phyloP scores from a whole-genome alignment of 1,284 basidiomycete genomes.

The Porodaedalea pini region DNA sequence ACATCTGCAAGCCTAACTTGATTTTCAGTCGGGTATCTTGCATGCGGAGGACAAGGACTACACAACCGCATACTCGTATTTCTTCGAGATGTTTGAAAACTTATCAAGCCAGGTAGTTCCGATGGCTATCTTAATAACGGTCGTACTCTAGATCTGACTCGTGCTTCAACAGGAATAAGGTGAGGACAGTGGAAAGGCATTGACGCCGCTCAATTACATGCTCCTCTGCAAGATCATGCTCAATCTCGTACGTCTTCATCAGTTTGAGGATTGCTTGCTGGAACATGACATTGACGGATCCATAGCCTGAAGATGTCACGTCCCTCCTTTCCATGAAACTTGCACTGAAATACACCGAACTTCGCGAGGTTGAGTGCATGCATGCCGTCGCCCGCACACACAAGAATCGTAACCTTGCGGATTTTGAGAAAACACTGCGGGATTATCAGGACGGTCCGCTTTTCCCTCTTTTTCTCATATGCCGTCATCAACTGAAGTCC shows the following conservation, averaged over 20 bases:
- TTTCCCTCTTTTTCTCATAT: no score
- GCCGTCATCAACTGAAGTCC: no score
- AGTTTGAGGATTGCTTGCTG: not conserved
- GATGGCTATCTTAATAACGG: slow-evolving; percentile 36
- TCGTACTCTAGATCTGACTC: not conserved
- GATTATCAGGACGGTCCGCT: slow-evolving; percentile 85
- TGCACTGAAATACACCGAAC: slow-evolving; percentile 79
- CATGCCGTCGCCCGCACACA: slow-evolving; percentile 92
- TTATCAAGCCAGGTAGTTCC: slow-evolving; percentile 61
- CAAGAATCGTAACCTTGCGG: slow-evolving; percentile 83
- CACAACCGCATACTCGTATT: slow-evolving; percentile 96
- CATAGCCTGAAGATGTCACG: slow-evolving; percentile 88
- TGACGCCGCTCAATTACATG: slow-evolving; percentile 97
- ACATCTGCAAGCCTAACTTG: slow-evolving; percentile 85
- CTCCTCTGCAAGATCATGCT: slow-evolving; percentile 98
- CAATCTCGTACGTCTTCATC: slow-evolving; percentile 63
- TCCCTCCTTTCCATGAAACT: slow-evolving; percentile 85
- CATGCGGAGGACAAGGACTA: slow-evolving; percentile 99
- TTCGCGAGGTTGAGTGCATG: slow-evolving; percentile 91
- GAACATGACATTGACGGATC: not conserved
- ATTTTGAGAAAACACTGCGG: slow-evolving; percentile 84
- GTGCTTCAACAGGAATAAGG: slow-evolving; percentile 22
- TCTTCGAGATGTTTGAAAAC: slow-evolving; percentile 94
- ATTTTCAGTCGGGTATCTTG: slow-evolving; percentile 88
- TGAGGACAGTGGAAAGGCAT: slow-evolving; percentile 38